Percentiles rank a stretch among this genome's conserved stretches.
phyloP scores from a whole-genome alignment of 768 basidiomycete species.

The Asterophora parasitica region DNA sequence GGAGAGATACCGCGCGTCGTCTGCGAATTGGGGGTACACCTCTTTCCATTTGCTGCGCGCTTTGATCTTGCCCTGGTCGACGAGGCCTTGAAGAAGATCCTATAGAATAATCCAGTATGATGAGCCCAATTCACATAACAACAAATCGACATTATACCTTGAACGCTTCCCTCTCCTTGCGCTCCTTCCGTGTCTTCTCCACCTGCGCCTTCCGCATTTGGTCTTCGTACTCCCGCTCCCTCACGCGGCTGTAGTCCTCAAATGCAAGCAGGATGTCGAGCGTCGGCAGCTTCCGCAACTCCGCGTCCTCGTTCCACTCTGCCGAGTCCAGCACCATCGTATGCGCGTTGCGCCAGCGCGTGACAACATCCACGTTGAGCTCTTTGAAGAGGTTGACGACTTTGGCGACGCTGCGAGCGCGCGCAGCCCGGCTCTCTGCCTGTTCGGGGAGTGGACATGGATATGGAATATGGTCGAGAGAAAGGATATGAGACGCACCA shows the following conservation, averaged over 20 bases:
- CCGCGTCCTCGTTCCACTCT: conserved; percentile 72
- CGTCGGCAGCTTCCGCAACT: conserved; percentile 79
- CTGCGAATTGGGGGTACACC: conserved; percentile 69
- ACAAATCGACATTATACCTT: conserved; percentile 39
- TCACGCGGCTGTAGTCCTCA: conserved; percentile 88
- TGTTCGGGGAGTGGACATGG: conserved; percentile 23
- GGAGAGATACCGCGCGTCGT: conserved; percentile 78
- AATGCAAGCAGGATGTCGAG: conserved; percentile 91
- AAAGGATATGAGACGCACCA: conserved; percentile 47
- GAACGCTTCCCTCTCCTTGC: conserved; percentile 91
- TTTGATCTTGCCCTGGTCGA: conserved; percentile 60
- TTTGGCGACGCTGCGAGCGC: conserved; percentile 76
- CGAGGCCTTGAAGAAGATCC: conserved; percentile 70
- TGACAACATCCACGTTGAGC: conserved; percentile 88
- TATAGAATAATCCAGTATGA: no score
- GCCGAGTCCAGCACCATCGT: conserved; percentile 69
- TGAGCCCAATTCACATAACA: neutral
- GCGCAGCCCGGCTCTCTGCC: conserved; percentile 76
- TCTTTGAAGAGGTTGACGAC: conserved; percentile 82
- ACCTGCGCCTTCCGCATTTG: conserved; percentile 75
- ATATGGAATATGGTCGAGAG: neutral
- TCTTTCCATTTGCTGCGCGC: conserved; percentile 91
- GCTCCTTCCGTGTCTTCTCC: conserved; percentile 77
- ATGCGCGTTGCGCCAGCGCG: conserved; percentile 86
- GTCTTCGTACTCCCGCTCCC: conserved; percentile 90